phyloP scores from a whole-genome alignment of 1,284 basidiomycete genomes.

The Trametes versicolor region DNA sequence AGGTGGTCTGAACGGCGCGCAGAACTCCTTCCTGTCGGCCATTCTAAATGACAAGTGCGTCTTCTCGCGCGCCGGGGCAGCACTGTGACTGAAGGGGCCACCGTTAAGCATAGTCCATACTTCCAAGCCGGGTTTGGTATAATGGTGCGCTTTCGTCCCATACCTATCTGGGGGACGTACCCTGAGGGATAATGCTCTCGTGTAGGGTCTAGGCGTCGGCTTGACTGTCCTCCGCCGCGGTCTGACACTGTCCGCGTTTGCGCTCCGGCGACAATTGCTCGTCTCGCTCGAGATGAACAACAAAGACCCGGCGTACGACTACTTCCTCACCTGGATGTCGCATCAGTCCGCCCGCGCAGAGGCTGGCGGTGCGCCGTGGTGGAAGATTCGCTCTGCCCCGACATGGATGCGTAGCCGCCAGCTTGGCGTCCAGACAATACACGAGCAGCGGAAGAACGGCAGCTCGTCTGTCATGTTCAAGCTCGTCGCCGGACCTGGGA shows the following conservation, averaged over 20 bases:
- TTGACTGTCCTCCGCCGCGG: slow-evolving; percentile 81
- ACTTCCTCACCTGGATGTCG: slow-evolving; percentile 99
- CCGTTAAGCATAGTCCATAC: slow-evolving; percentile 75
- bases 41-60: slow-evolving; percentile 39
- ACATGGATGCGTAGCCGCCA: slow-evolving; percentile 86
- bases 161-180: neutral
- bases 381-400: slow-evolving; percentile 40
- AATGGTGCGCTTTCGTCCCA: slow-evolving; percentile 69
- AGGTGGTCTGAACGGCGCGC: neutral
- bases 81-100: slow-evolving; percentile 21
- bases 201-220: slow-evolving; percentile 87
- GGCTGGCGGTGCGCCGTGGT: slow-evolving; percentile 43
- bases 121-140: slow-evolving; percentile 97
- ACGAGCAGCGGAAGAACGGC: slow-evolving; percentile 91
- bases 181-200: slow-evolving; percentile 12
- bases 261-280: slow-evolving; percentile 89
- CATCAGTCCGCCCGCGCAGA: slow-evolving; percentile 57
- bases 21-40: slow-evolving; percentile 30
- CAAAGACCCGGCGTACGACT: slow-evolving; percentile 94
- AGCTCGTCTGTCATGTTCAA: slow-evolving; percentile 89
- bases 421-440: slow-evolving; percentile 92
- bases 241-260: slow-evolving; percentile 73
- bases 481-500: slow-evolving; percentile 95
- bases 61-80: too few relatives aligned
- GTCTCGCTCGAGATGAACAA: slow-evolving; percentile 97